Percentiles rank a stretch among this genome's conserved stretches.
phyloP scores from a whole-genome alignment of 768 basidiomycete species.

The Auricularia heimuer region DNA sequence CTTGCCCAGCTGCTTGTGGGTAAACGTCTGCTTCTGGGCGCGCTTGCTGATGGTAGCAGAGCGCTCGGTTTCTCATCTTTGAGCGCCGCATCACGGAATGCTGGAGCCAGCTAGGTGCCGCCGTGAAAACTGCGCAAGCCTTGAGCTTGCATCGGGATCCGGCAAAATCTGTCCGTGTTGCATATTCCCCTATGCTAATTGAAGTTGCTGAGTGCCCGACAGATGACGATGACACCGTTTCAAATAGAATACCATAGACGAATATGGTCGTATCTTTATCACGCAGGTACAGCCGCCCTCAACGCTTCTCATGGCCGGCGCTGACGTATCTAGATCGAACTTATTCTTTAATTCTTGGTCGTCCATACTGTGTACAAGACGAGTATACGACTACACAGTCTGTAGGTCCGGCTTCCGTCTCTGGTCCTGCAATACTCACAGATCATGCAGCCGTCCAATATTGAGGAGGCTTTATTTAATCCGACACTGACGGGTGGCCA shows the following conservation, averaged over 20 bases:
- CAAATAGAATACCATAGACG: constrained; percentile 83
- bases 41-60: constrained; percentile 28
- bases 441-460: background rate
- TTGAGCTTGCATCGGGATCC: constrained; percentile 89
- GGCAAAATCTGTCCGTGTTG: constrained; percentile 54
- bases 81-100: constrained; percentile 88
- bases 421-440: background rate
- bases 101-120: constrained; percentile 92
- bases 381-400: constrained; percentile 76
- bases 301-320: background rate
- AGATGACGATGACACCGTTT: constrained; percentile 53
- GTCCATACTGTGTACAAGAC: constrained; percentile 50
- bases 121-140: constrained; percentile 86
- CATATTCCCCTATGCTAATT: background rate
- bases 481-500: background rate
- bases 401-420: background rate
- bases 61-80: constrained; percentile 59
- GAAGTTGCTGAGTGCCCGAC: background rate
- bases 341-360: background rate
- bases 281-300: constrained; percentile 48
- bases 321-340: background rate
- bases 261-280: constrained; percentile 90
- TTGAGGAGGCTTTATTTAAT: background rate
- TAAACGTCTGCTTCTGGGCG: background rate
- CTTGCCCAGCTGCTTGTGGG: constrained; percentile 70